A percentile compares a stretch with the other conserved stretches of the same genome.
These are phyloP conservation scores for Vigna hirtella DNA, from an alignment of 306 rosid species.

Conservation along the genomic window DNA sequence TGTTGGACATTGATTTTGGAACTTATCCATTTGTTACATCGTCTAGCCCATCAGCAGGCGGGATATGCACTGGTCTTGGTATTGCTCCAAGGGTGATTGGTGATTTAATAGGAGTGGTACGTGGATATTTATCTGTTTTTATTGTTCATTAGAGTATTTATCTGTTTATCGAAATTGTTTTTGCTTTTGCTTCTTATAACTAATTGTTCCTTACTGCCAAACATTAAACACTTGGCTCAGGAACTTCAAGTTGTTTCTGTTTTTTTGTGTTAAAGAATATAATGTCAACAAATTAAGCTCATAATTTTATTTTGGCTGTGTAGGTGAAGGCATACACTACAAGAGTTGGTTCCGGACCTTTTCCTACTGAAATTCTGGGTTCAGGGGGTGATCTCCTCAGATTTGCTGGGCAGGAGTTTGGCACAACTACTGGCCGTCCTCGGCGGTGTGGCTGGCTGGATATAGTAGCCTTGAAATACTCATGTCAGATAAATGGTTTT, in stretches of 20 bases:
- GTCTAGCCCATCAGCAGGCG: constrained; percentile 98
- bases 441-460: constrained; percentile 99
- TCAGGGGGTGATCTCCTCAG: constrained; percentile 87
- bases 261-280: background rate
- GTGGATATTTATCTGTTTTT: constrained; percentile 39
- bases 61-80: constrained; percentile 97
- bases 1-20: constrained; percentile 97
- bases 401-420: constrained; percentile 95
- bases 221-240: background rate
- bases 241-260: background rate
- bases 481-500: constrained; percentile 90
- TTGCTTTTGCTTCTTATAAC: constrained; percentile 2
- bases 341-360: constrained; percentile 98
- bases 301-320: constrained; percentile 47
- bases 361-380: constrained; percentile 89
- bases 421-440: constrained; percentile 97
- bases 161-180: background rate
- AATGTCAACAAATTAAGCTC: constrained; percentile 13
- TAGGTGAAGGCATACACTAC: constrained; percentile 98
- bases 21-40: constrained; percentile 97
- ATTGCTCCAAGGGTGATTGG: constrained; percentile 94
- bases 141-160: background rate
- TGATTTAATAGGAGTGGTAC: constrained; percentile 94
- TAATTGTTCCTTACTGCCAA: background rate
- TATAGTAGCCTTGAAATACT: constrained; percentile 72